Conservation (phyloP, 2,329 filamentous ascomycete species). For the Monosporascus cannonballus region DNA sequence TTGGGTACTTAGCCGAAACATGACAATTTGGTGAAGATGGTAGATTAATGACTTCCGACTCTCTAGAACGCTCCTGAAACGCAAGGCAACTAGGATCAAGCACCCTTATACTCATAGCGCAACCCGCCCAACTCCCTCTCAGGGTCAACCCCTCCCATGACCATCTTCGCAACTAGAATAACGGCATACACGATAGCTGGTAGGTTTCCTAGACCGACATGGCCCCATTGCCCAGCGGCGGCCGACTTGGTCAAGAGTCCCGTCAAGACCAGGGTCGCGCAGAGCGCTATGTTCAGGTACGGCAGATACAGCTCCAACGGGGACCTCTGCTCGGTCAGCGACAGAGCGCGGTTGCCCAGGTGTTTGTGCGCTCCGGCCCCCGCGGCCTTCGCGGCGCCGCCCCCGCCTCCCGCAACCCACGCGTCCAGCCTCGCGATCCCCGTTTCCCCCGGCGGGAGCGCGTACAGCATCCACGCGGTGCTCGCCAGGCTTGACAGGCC, state of each 20-base stretch:
- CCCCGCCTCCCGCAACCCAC: constrained; percentile 26
- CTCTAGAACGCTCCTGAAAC: too few relatives aligned
- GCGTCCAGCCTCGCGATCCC: constrained; percentile 46
- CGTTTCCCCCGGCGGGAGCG: constrained; percentile 47
- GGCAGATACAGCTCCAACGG: constrained; percentile 56
- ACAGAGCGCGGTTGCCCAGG: constrained; percentile 7
- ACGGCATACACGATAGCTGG: constrained; percentile 55
- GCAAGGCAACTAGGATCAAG: constrained; percentile 21
- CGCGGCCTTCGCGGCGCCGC: not conserved
- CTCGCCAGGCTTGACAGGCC: constrained; percentile 57
- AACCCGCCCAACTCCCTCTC: constrained; percentile 56
- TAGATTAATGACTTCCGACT: too few relatives aligned
- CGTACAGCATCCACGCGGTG: constrained; percentile 55
- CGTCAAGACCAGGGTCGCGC: constrained; percentile 41
- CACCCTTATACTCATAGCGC: constrained; percentile 63
- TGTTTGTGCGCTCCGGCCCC: constrained; percentile 13
- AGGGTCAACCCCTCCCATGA: constrained; percentile 65
- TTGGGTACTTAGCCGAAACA: too few relatives aligned
- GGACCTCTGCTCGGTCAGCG: constrained; percentile 18
- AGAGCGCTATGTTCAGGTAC: constrained; percentile 54
- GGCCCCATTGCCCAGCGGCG: constrained; percentile 19
- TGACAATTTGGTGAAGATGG: too few relatives aligned
- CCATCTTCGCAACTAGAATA: constrained; percentile 54
- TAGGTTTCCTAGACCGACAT: constrained; percentile 41
- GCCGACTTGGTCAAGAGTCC: constrained; percentile 30